Base-by-base conservation (phyloP, 140 eudicot species). In the Flaveria floridana region DNA sequence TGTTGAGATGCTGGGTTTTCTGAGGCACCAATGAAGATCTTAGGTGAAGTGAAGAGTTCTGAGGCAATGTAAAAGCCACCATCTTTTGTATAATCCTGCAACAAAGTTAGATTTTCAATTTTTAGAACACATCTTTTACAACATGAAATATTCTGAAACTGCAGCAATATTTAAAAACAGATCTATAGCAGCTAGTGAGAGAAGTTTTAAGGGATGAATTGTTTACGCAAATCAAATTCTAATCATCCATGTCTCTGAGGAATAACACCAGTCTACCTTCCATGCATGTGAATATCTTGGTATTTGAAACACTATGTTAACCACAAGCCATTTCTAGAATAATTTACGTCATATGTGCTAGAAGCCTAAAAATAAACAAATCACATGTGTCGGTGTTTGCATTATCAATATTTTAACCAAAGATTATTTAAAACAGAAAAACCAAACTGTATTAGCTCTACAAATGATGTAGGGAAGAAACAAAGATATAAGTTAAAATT, bases 21-120 rank as follows among this genome's bases (percentile, higher is more conserved):
- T 61, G 74, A 62, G 75, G 73, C 42, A 44, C 6, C 2, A 63
- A 23, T 3, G 76, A 66, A 10, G 80, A 74, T 68, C 72, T 63
- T 18, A 62, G 42, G 11, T 62, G 75, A 75, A 67, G 25, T 12
- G 62, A 14, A 23, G 82, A 65, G 80, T 71, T 76, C 44, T 80
- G 85, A 59, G 74, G 52, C 15, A 70, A 53, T n/a, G 79, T 16
- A 12, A 58, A 37, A 65, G 70, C 76, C 53, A 75, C 84, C 86
- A 85, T 85, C 13, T 5, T 75, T 34, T 4, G 15, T 74, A 61
- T 75, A 65, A 72, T 34, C 19, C 83, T 66, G 79, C 75, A 73
- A 41, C 9, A 26, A 52, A 59, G 23, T 21, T 58, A 10, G n/a
- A 20, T 9, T 20, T 56, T 21, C 34, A 10, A 57, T 0, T 34